Base-by-base conservation (phyloP, 1,284 basidiomycete species). In the Naganishia albida region DNA sequence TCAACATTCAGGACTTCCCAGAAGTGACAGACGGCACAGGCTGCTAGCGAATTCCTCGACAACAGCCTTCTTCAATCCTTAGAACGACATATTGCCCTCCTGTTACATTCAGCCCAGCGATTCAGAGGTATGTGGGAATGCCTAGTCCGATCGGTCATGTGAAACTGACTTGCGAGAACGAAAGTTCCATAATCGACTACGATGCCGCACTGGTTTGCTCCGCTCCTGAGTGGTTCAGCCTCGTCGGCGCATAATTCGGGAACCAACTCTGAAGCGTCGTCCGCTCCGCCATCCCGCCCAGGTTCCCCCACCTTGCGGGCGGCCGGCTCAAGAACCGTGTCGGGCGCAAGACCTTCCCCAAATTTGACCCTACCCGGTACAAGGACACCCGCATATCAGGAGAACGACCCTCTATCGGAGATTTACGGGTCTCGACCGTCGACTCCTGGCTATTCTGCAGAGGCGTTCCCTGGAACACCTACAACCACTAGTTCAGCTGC, bases 261-360 rank as follows among this genome's bases (percentile, higher is more conserved):
- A 10, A 49, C 20, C 30, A 60, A 42, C 46, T 60, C 57, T 13
- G 57, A 46, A 25, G 49, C 57, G n/a, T 60, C 57, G n/a, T 68
- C 77, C 64, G 69, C 80, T 68, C 72, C 80, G 63, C 69, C 77
- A 42, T 72, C 75, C 25, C 69, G 74, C 64, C 76, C 77, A 16
- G 69, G 68, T 7, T 77, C 74, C 0, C 77, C 75, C 15, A 70
- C 66, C 23, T 28, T 60, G 23, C 57, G 57, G 25, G 57, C 57
- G 15, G 16, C 57, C 3, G 26, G n/a, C 8, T 25, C 46, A 10
- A 49, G 57, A 25, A 40, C 20, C 15, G 57, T 50, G 23, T 60
- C 57, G 2, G 57, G 57, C 15, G 34, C 57, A 26, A 49, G 57
- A 40, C n/a, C 28, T 26, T 46, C 57, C 1, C 57, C 57, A 4